Base-by-base conservation (phyloP, 2,329 filamentous ascomycete genomes). In the Ceratocystis cacaofunesta region DNA sequence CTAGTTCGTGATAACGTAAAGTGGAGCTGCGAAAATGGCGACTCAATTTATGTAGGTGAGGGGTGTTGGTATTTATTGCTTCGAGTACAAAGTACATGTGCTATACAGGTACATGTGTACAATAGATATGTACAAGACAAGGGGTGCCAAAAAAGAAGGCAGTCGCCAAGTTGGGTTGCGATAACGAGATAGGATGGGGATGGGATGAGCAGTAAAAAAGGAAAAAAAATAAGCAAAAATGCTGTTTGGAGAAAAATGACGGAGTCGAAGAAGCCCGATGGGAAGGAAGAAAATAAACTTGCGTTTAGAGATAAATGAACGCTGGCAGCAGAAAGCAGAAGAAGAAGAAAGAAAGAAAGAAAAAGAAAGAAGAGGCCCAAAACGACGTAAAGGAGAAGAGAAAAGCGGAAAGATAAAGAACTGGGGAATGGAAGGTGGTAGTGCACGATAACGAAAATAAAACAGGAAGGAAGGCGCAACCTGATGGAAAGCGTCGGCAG, bases 181-280 rank as follows among this genome's bases (percentile, higher is more conserved):
- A 57, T 44, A 32, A 66, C 30, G 28, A 22, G 44, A 41, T 52
- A 55, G 60, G 60, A 62, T 19, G 58, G 25, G 44, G 62, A 41
- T 41, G 36, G 30, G 52, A 62, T 60, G 44, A 22, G 19, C 46
- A 36, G 44, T 19, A 36, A n/a, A 28, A 19, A 25, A n/a, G 7
- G 46, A 46, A 44, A 36, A 28, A 52, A 61, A 48, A 25, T 36
- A 44, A n/a, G 41, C 17, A 52, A 25, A 52, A 52, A 25, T 15
- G 46, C 48, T 25, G 19, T 15, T 17, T 28, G 15, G 2, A 52
- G 25, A 52, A 28, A 41, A 41, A 41, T 41, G 48, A 17, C 10
- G 36, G 3, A 41, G 36, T 52, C 22, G 19, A 15, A 25, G 25
- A 8, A 50, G 22, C n/a, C n/a, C 5, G 25, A 28, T 25, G 7